Percentiles rank a stretch among this genome's conserved stretches.
Evolutionary conservation across 2,329 filamentous ascomycete species (phyloP).

Genomic region (Fusarium mangiferae): DNA sequence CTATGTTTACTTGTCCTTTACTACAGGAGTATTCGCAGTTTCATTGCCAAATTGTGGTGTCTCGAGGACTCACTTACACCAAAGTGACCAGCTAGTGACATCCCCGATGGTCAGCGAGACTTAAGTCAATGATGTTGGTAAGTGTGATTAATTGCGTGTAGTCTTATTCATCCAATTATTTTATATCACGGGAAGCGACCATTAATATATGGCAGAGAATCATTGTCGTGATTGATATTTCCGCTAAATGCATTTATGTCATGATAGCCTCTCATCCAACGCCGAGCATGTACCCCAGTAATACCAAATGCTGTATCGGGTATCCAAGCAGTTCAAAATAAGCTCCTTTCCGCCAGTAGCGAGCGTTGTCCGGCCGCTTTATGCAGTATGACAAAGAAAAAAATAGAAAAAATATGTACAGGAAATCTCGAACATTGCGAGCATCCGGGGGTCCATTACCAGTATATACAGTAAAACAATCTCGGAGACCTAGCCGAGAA

Average conservation of each 20-base stretch:
- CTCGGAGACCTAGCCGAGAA: slow-evolving; percentile 28
- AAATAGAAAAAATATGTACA: slow-evolving; percentile 37
- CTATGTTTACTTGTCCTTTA: not conserved
- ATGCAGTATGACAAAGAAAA: slow-evolving; percentile 37
- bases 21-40: not conserved
- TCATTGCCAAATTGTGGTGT: not conserved
- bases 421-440: slow-evolving; percentile 13
- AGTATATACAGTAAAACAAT: slow-evolving; percentile 37
- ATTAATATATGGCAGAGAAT: slow-evolving; percentile 7
- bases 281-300: slow-evolving; percentile 40
- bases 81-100: not conserved
- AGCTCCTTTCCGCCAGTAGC: slow-evolving; percentile 32
- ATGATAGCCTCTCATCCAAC: slow-evolving; percentile 44
- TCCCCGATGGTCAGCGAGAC: not conserved
- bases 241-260: slow-evolving; percentile 32
- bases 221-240: slow-evolving; percentile 43
- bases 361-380: slow-evolving; percentile 42
- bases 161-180: not conserved
- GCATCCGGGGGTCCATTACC: slow-evolving; percentile 13
- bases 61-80: not conserved
- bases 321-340: slow-evolving; percentile 47
- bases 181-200: not conserved
- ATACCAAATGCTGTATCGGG: slow-evolving; percentile 46
- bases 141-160: too few species aligned
- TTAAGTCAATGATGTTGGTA: too few species aligned